Percentiles rank a stretch among this genome's conserved stretches.
These are phyloP conservation scores for Solanum chacoense DNA, from an alignment of 305 asterid genomes.

Conservation along the genomic window DNA sequence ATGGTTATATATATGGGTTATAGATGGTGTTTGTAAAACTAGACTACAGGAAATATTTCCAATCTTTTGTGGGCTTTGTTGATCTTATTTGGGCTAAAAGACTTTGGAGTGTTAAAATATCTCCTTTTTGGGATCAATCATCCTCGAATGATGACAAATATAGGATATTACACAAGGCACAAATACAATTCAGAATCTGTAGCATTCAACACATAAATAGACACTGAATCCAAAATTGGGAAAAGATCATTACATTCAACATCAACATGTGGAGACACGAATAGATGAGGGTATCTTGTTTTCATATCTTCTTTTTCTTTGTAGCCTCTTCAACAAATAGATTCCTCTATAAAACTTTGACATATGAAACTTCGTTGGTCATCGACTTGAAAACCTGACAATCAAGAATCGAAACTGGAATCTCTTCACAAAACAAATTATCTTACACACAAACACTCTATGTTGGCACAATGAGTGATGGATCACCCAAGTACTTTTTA, in stretches of 20 bases:
- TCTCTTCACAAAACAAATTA: background rate
- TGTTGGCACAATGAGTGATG: background rate
- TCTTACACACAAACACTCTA: background rate
- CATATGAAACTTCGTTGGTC: background rate
- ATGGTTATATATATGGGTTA: background rate
- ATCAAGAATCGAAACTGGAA: background rate
- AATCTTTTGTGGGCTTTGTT: background rate
- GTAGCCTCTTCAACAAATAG: background rate
- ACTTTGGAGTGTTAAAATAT: background rate
- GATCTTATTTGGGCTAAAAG: too few relatives aligned
- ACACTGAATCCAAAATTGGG: background rate
- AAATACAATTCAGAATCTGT: too few relatives aligned
- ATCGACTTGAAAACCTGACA: background rate
- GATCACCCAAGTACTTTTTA: background rate
- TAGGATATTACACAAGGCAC: background rate
- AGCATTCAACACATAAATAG: background rate
- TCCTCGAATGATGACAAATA: background rate
- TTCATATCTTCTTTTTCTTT: background rate
- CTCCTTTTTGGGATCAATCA: background rate
- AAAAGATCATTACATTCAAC: background rate
- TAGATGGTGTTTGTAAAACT: too few relatives aligned
- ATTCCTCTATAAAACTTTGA: background rate
- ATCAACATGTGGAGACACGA: background rate
- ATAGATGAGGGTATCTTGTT: background rate
- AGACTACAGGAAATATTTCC: background rate